phyloP scores from a whole-genome alignment of 257 asterid genomes.

The Przewalskia tangutica region DNA sequence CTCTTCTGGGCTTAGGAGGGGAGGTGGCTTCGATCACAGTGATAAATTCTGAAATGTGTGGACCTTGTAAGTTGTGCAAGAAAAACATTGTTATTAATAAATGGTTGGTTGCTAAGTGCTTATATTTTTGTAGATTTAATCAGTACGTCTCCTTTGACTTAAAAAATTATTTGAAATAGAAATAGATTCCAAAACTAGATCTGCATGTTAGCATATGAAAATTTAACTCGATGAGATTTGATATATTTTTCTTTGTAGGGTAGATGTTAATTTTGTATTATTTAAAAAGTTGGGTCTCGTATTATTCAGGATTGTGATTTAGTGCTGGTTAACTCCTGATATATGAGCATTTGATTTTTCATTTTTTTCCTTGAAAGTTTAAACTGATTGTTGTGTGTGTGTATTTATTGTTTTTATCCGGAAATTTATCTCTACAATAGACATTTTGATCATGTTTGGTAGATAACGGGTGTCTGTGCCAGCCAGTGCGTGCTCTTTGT shows the following conservation, averaged over 20 bases:
- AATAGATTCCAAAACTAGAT: background rate
- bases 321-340: background rate
- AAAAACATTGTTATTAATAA: background rate
- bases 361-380: background rate
- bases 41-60: background rate
- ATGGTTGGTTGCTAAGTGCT: background rate
- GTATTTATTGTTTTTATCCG: background rate
- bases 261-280: background rate
- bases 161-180: background rate
- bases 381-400: background rate
- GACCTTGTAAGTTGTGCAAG: background rate
- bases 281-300: background rate
- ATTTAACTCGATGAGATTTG: background rate
- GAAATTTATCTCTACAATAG: background rate
- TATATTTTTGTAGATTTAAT: background rate
- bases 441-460: background rate
- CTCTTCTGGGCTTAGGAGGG: background rate
- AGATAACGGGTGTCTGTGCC: conserved; percentile 3
- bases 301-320: background rate
- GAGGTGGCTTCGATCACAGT: background rate
- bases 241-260: background rate
- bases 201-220: background rate
- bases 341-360: background rate
- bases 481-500: background rate
- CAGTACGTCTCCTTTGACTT: background rate